Evolutionary conservation across 2,329 filamentous ascomycete species (phyloP).

Genomic region (Tolypocladium guangdongense): DNA sequence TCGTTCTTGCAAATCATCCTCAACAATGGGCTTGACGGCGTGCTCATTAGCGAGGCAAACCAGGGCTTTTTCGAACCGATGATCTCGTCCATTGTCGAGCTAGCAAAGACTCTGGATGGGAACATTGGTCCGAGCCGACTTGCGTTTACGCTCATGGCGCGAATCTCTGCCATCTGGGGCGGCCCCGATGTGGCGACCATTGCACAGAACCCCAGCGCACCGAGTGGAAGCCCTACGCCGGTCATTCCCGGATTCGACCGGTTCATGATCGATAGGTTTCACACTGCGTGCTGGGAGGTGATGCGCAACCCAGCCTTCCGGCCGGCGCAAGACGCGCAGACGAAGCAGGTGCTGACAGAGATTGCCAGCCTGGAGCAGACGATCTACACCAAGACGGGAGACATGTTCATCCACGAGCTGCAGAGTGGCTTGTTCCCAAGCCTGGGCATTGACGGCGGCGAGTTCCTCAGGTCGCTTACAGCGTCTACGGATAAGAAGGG

Average conservation of each 20-base stretch:
- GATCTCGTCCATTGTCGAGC: constrained; percentile 72
- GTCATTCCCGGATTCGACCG: constrained; percentile 78
- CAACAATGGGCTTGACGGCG: constrained; percentile 77
- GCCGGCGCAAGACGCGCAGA: constrained; percentile 71
- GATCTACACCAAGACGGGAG: constrained; percentile 83
- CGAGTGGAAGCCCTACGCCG: constrained; percentile 40
- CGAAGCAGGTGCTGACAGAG: constrained; percentile 77
- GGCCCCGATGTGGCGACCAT: constrained; percentile 64
- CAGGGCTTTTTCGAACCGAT: constrained; percentile 84
- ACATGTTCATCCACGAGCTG: constrained; percentile 63
- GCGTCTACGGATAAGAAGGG: constrained; percentile 48
- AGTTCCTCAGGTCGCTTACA: constrained; percentile 48
- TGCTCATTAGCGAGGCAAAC: constrained; percentile 83
- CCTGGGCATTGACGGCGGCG: constrained; percentile 51
- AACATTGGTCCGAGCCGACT: constrained; percentile 53
- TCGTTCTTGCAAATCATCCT: constrained; percentile 86
- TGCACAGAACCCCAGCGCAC: constrained; percentile 36
- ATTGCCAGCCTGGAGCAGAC: constrained; percentile 78
- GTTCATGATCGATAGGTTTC: constrained; percentile 84
- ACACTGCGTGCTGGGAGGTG: constrained; percentile 81
- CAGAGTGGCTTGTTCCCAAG: constrained; percentile 52
- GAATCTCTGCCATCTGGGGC: constrained; percentile 84
- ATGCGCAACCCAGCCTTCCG: constrained; percentile 71
- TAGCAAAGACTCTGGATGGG: constrained; percentile 65
- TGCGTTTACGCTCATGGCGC: constrained; percentile 70